A percentile compares a stretch with the other conserved stretches of the same genome.
phyloP scores from a whole-genome alignment of 768 basidiomycete genomes.

The Leucocoprinus birnbaumii region DNA sequence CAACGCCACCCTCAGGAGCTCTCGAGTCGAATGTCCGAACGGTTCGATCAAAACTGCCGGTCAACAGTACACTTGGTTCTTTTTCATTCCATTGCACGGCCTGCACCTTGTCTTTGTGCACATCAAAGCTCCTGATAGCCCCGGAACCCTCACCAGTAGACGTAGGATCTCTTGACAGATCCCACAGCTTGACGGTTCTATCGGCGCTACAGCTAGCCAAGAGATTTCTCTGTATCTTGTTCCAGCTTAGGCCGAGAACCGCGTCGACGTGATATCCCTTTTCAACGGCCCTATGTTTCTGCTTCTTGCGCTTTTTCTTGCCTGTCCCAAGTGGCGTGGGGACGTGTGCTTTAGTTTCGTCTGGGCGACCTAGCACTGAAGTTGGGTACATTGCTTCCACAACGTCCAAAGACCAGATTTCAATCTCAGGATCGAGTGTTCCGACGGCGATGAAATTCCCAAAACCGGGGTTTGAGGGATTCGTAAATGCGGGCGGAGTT shows the following conservation, averaged over 20 bases:
- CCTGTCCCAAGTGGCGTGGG: conserved; percentile 84
- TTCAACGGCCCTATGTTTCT: conserved; percentile 58
- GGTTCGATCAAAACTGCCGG: conserved; percentile 92
- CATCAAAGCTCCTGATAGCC: conserved; percentile 82
- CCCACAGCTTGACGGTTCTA: conserved; percentile 96
- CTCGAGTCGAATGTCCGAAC: conserved; percentile 94
- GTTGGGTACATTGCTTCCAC: conserved; percentile 94
- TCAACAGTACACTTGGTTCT: conserved; percentile 87
- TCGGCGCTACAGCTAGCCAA: conserved; percentile 93
- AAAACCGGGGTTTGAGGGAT: conserved; percentile 31
- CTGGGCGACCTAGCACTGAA: conserved; percentile 86
- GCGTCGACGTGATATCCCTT: conserved; percentile 88
- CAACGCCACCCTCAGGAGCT: conserved; percentile 77
- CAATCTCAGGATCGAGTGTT: conserved; percentile 95
- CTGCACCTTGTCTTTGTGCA: conserved; percentile 94
- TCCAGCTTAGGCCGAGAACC: conserved; percentile 93
- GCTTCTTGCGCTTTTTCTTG: conserved; percentile 94
- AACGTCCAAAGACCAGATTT: conserved; percentile 95
- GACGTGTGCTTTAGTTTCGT: conserved; percentile 76
- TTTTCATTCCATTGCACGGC: conserved; percentile 92
- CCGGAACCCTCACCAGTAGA: conserved; percentile 45
- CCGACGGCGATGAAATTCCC: conserved; percentile 97
- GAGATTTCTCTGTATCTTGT: conserved; percentile 82
- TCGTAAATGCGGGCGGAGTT: conserved; percentile 25
- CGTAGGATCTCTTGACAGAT: conserved; percentile 69